Conservation (phyloP, 495 filamentous ascomycete genomes). For the Annulohypoxylon stygium region DNA sequence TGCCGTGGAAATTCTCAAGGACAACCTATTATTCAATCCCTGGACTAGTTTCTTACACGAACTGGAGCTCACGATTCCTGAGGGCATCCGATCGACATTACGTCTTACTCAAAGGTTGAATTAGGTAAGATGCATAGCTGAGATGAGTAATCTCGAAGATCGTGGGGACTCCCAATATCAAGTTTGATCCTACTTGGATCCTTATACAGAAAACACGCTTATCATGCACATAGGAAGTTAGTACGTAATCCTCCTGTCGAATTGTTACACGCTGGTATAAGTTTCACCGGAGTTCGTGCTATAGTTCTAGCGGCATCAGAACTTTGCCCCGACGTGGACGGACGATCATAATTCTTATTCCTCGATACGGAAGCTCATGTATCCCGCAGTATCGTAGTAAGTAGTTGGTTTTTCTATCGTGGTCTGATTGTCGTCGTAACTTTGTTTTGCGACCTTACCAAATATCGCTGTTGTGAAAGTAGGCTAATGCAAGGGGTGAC, state of each 20-base stretch:
- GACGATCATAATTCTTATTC: background rate
- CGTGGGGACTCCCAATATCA: background rate
- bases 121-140: background rate
- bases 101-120: background rate
- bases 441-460: background rate
- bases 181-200: background rate
- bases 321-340: background rate
- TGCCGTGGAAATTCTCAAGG: background rate
- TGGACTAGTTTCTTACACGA: background rate
- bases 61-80: background rate
- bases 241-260: background rate
- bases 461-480: background rate
- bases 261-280: background rate
- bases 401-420: background rate
- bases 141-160: slow-evolving; percentile 3
- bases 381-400: background rate
- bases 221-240: background rate
- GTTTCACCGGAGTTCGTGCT: background rate
- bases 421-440: background rate
- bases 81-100: background rate
- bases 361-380: background rate
- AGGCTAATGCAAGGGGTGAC: background rate
- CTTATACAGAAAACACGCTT: background rate
- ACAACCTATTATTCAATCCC: background rate
- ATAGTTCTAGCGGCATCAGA: background rate